Conservation (phyloP, 73 alveolate genomes). For the Tetrahymena thermophila region DNA sequence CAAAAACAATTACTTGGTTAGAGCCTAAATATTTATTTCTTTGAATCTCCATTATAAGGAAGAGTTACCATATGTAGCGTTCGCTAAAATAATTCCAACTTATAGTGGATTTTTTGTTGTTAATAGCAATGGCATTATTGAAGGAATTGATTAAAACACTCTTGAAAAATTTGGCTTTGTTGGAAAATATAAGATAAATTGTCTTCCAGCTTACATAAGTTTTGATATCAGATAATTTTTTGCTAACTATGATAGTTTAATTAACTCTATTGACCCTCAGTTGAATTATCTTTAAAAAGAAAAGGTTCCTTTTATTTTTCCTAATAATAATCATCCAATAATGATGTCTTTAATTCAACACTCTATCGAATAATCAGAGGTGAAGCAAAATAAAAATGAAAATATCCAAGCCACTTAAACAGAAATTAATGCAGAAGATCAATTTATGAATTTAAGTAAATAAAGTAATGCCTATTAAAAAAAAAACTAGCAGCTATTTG, state of each 20-base stretch:
- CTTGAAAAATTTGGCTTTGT: neutral
- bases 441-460: neutral
- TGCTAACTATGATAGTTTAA: neutral
- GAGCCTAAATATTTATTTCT: neutral
- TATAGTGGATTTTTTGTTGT: neutral
- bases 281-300: neutral
- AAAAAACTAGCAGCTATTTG: no score
- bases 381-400: neutral
- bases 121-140: neutral
- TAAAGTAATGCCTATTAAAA: neutral
- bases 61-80: neutral
- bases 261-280: neutral
- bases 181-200: neutral
- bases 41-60: neutral
- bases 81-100: neutral
- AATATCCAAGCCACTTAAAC: neutral
- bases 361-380: neutral
- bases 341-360: neutral
- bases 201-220: neutral
- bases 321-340: neutral
- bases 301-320: neutral
- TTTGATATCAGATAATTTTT: neutral
- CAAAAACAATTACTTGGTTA: neutral
- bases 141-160: neutral
- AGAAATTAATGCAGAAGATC: neutral